Percentiles rank a stretch among this genome's conserved stretches.
Conservation (phyloP, 371 early-diverging fungal genomes). For the Circinella minor region DNA sequence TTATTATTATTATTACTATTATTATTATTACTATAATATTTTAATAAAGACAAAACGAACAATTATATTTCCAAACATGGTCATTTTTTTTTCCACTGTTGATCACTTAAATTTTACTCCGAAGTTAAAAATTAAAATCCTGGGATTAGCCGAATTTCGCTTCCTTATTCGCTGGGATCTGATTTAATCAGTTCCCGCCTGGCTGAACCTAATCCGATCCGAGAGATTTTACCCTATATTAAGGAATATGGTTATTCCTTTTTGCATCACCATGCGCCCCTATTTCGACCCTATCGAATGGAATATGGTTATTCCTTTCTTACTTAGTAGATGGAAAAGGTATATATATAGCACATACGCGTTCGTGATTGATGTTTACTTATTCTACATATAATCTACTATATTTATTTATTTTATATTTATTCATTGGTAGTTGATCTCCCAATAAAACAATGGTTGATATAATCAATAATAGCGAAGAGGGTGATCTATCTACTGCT, state of each 20-base stretch:
- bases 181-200: background rate
- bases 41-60: no score
- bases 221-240: background rate
- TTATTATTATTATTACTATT: no score
- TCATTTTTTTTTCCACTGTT: background rate
- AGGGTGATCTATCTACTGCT: background rate
- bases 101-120: no score
- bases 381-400: no score
- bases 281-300: background rate
- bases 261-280: background rate
- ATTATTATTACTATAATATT: no score
- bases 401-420: background rate
- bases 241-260: constrained; percentile 8
- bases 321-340: background rate
- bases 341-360: no score
- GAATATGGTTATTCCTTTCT: background rate
- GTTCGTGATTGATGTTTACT: no score
- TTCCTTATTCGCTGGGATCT: constrained; percentile 6
- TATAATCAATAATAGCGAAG: background rate
- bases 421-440: background rate
- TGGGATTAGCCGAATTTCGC: background rate
- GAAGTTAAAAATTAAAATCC: background rate
- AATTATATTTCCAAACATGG: no score
- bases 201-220: constrained; percentile 2
- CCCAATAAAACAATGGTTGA: background rate